These are phyloP conservation scores for Rhizophagus clarus DNA, from an alignment of 192 early-diverging fungal species.

Conservation along the genomic window DNA sequence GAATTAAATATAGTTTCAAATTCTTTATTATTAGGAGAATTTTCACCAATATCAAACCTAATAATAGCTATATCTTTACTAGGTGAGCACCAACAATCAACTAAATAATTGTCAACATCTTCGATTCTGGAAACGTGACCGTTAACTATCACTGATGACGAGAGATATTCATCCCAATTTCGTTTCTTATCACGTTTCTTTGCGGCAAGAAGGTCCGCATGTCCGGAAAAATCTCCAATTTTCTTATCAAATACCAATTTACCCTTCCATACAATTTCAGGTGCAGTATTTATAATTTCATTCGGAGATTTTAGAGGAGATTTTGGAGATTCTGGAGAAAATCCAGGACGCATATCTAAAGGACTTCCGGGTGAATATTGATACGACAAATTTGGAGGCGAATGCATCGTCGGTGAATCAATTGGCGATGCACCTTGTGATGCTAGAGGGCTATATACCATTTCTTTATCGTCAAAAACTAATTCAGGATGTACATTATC, in stretches of 20 bases:
- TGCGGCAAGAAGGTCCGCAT: slow-evolving; percentile 65
- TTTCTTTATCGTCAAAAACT: neutral
- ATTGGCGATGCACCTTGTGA: neutral
- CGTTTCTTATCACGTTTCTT: slow-evolving; percentile 33
- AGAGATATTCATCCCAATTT: slow-evolving; percentile 64
- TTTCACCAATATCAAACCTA: slow-evolving; percentile 49
- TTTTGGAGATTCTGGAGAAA: neutral
- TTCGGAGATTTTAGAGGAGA: neutral
- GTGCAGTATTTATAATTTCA: neutral
- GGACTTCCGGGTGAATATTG: neutral
- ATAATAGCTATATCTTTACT: slow-evolving; percentile 67
- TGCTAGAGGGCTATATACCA: neutral
- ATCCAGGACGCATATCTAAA: neutral
- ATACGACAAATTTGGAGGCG: neutral
- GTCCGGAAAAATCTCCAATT: slow-evolving; percentile 51
- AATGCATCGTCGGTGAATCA: neutral
- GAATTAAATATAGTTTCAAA: slow-evolving; percentile 60
- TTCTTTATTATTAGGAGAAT: slow-evolving; percentile 32
- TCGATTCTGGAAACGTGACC: slow-evolving; percentile 59
- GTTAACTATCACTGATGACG: slow-evolving; percentile 60
- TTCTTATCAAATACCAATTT: slow-evolving; percentile 43
- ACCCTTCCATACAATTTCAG: slow-evolving; percentile 60
- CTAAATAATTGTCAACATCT: slow-evolving; percentile 58
- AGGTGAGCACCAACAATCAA: slow-evolving; percentile 49
- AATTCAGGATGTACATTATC: neutral